phyloP scores from a whole-genome alignment of 176 grass and related monocot genomes.

The Eleusine coracana region DNA sequence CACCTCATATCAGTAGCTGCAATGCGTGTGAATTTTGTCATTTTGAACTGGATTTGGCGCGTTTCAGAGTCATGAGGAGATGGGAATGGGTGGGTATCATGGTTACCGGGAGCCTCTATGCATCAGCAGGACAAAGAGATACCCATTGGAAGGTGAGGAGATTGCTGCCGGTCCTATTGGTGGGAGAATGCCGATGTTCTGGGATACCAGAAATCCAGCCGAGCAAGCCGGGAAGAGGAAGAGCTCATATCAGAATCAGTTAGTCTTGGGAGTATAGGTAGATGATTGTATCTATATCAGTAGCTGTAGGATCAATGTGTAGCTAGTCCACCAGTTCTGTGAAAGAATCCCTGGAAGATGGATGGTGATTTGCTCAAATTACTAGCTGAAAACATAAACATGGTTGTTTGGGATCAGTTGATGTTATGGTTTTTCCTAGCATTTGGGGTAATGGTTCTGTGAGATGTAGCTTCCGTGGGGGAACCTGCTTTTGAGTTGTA shows the following conservation, averaged over 20 bases:
- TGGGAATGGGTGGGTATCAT: slow-evolving; percentile 39
- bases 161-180: slow-evolving; percentile 12
- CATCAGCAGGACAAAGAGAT: slow-evolving; percentile 24
- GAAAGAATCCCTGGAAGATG: slow-evolving; percentile 16
- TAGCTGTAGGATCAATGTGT: neutral
- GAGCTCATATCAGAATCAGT: slow-evolving; percentile 73
- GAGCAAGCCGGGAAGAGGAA: slow-evolving; percentile 54
- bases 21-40: neutral
- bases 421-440: neutral
- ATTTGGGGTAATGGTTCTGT: neutral
- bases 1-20: neutral
- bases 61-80: slow-evolving; percentile 54
- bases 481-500: neutral
- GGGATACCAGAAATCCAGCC: slow-evolving; percentile 34
- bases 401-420: neutral
- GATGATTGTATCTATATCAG: neutral
- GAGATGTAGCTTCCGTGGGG: neutral
- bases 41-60: slow-evolving; percentile 17
- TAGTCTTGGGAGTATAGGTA: slow-evolving; percentile 69
- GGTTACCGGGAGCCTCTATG: slow-evolving; percentile 22
- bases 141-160: slow-evolving; percentile 29
- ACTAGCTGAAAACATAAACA: neutral
- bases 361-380: neutral
- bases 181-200: slow-evolving; percentile 23
- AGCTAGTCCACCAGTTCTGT: slow-evolving; percentile 21